A percentile compares a stretch with the other conserved stretches of the same genome.
These are phyloP conservation scores for Penicillium vulpinum DNA, from an alignment of 2,329 filamentous ascomycete species.

Conservation along the genomic window DNA sequence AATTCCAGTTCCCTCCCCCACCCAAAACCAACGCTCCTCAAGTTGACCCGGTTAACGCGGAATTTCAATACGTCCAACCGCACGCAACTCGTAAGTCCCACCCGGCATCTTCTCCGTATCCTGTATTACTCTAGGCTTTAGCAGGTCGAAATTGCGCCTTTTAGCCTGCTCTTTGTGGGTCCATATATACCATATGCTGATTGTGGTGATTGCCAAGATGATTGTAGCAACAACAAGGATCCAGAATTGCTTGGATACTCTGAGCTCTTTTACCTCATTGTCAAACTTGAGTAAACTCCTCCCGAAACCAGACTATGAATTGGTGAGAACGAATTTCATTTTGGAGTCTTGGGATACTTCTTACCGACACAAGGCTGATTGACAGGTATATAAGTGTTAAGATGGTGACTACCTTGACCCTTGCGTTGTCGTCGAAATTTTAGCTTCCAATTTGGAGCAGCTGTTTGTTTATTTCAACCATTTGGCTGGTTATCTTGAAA, in stretches of 20 bases:
- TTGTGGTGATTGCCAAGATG: background rate
- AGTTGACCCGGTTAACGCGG: background rate
- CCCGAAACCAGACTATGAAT: slow-evolving; percentile 19
- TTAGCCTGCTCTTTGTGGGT: background rate
- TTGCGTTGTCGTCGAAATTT: slow-evolving; percentile 28
- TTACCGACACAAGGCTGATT: slow-evolving; percentile 40
- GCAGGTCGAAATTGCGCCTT: background rate
- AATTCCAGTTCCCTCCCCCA: too few species aligned
- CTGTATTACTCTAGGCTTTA: background rate
- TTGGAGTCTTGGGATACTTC: background rate
- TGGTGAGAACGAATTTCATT: background rate
- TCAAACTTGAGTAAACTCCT: slow-evolving; percentile 26
- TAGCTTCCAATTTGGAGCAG: background rate
- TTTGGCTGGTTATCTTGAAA: slow-evolving; percentile 15
- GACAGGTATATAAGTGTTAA: slow-evolving; percentile 35
- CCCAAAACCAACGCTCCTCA: background rate
- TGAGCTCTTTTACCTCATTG: slow-evolving; percentile 6
- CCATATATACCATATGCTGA: slow-evolving; percentile 2
- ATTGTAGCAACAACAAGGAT: slow-evolving; percentile 17
- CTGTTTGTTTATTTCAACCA: slow-evolving; percentile 1
- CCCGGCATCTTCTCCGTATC: background rate
- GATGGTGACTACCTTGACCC: slow-evolving; percentile 27
- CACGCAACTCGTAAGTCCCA: background rate
- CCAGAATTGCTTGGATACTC: slow-evolving; percentile 20
- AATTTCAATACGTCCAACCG: background rate